Evolutionary conservation across 2,329 filamentous ascomycete species (phyloP), one percentile per base, ranked within the genome.

Genomic region (Exophiala sp.): DNA sequence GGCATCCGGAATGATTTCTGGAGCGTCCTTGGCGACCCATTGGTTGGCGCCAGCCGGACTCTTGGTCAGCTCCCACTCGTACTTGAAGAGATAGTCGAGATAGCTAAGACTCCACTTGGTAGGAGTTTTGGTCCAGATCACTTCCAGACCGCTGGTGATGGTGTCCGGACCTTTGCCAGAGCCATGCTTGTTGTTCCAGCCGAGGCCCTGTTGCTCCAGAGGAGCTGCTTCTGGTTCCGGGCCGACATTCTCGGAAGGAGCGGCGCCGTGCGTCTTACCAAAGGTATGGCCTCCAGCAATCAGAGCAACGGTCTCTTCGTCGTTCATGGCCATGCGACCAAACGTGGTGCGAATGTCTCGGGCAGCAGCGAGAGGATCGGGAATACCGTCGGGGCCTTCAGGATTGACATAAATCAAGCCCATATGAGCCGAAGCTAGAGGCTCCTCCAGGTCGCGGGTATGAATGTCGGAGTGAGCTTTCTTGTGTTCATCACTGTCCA

Each of bases 321-420:
- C 84, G 64, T 86, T 81, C 86, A 90, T 89, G 55, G 81, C 85
- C 85, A 90, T 89, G 66, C 85, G 84, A 56, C 75, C 75, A 60
- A 89, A 90, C 14, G 86, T 87, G 51, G 74, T 76, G 57, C 84
- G 83, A 64, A 89, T 89, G 62, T 90, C 86, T 50, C 75, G 69
- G 35, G 80, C 86, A 1, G 86, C 77, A 11, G 82, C 82, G 34
- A 82, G 67, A 16, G 84, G 82, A 63, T 89, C 84, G 2, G 84
- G 82, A 48, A 78, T 77, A 53, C 80, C 84, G 59, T 88, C 81
- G 22, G 86, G 86, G 6, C 86, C 85, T 67, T 88, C 83, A 2
- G 86, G 85, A 71, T 90, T 88, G 54, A 88, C 85, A 66, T 90
- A 90, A 65, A 90, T 89, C 61, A 90, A 70, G 63, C 85, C 85